Percentiles rank a stretch among this genome's conserved stretches.
Conservation (phyloP, 768 basidiomycete genomes). For the Melanogaster broomeanus region DNA sequence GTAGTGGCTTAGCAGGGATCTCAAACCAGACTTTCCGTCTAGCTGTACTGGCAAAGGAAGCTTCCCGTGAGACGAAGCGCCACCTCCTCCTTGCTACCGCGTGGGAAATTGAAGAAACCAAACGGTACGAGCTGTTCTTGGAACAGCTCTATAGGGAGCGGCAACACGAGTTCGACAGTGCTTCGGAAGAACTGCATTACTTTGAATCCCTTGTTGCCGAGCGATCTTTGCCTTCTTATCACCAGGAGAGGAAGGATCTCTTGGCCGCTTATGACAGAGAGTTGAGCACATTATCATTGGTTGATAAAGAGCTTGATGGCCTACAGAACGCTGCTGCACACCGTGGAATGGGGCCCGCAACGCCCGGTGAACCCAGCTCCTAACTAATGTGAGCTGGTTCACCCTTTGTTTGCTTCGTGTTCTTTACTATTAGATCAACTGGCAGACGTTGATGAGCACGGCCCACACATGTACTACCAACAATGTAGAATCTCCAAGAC, state of each 20-base stretch:
- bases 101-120: conserved; percentile 7
- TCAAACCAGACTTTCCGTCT: neutral
- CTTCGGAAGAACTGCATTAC: too few relatives aligned
- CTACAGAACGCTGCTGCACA: neutral
- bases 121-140: neutral
- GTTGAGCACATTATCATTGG: neutral
- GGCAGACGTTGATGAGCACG: too few relatives aligned
- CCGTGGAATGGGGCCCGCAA: neutral
- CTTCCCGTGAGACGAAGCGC: neutral
- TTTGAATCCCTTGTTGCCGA: too few relatives aligned
- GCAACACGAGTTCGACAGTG: too few relatives aligned
- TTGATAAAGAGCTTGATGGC: neutral
- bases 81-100: neutral
- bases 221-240: too few relatives aligned
- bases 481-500: too few relatives aligned
- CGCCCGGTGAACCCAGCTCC: neutral
- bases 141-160: neutral
- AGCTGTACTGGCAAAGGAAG: conserved; percentile 1
- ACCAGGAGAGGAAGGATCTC: neutral
- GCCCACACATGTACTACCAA: too few relatives aligned
- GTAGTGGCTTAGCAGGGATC: neutral
- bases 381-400: neutral
- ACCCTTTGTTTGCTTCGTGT: neutral
- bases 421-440: neutral
- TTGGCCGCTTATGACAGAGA: neutral